Evolutionary conservation across 1,284 basidiomycete genomes (phyloP).

Genomic region (Leccinum insolens): DNA sequence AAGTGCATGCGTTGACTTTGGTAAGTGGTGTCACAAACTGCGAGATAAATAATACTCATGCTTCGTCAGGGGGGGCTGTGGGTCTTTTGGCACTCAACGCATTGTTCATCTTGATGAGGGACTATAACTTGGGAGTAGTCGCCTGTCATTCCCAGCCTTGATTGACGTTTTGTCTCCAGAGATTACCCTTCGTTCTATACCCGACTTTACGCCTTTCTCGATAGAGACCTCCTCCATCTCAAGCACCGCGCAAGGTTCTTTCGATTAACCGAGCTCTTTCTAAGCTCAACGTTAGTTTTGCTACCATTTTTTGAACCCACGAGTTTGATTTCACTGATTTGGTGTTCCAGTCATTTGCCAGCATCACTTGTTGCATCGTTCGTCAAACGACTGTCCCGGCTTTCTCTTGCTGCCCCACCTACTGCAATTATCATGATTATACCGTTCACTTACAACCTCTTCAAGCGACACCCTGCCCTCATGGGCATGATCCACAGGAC

Average conservation of each 20-base stretch:
- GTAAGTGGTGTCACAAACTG: conserved; percentile 40
- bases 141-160: background rate
- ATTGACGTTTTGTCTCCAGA: conserved; percentile 41
- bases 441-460: conserved; percentile 93
- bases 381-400: conserved; percentile 86
- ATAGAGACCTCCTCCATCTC: conserved; percentile 86
- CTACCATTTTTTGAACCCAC: background rate
- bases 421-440: conserved; percentile 90
- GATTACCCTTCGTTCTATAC: conserved; percentile 98
- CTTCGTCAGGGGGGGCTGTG: conserved; percentile 73
- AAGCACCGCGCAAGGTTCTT: conserved; percentile 96
- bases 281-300: conserved; percentile 80
- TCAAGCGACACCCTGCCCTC: conserved; percentile 90
- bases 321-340: conserved; percentile 12
- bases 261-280: conserved; percentile 87
- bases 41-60: conserved; percentile 1
- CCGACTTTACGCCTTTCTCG: conserved; percentile 89
- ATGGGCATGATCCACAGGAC: conserved; percentile 91
- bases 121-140: conserved; percentile 85
- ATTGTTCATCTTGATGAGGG: conserved; percentile 88
- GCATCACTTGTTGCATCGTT: conserved; percentile 91
- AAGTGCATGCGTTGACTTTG: conserved; percentile 83
- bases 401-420: conserved; percentile 86
- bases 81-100: conserved; percentile 92
- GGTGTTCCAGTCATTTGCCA: conserved; percentile 73